Evolutionary conservation across 2,329 filamentous ascomycete genomes (phyloP), one percentile per base, ranked within the genome.

Genomic region (Aspergillus thermomutatus): DNA sequence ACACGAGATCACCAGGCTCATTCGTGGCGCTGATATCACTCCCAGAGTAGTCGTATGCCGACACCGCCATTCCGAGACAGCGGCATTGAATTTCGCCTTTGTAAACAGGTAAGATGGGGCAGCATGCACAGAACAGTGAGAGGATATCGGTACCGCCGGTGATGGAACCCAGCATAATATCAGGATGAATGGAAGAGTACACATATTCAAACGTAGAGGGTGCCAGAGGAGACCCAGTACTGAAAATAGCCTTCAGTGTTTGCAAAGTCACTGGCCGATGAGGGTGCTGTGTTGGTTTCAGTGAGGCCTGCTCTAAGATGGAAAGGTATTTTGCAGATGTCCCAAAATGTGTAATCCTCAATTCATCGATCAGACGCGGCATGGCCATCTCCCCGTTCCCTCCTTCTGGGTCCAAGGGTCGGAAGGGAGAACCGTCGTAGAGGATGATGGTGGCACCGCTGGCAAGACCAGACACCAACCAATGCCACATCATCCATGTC

Each of bases 401-500:
- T 6, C 80, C 75, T 53, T 83, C 83, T 7, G 74, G 67, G 43
- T 81, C 78, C 1, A 82, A 80, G 0, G 89, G 90, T 50, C 83
- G 82, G 79, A 97, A 97, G 0, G 94, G 94, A 0, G 91, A 96
- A 49, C 94, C 94, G 53, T 96, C 91, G 75, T 97, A 99, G 3
- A 97, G 82, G 21, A 97, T 82, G 11, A 97, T 79, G 0, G 91
- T 93, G 10, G 90, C 84, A 53, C 93, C 93, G 28, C 86, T 87
- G 9, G 92, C 90, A 3, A 97, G 85, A 5, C 88, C 91, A 1
- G 91, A 93, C 21, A 97, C 84, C 43, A 92, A 87, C 92, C 93
- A 97, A 72, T 97, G 93, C 92, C 92, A 97, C 93, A 97, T 97
- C 92, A 99, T 97, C 94, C 92, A 97, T 0, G 91, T 95, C 10